Base-by-base conservation (phyloP, 768 basidiomycete species). In the Termitomyces sp. region DNA sequence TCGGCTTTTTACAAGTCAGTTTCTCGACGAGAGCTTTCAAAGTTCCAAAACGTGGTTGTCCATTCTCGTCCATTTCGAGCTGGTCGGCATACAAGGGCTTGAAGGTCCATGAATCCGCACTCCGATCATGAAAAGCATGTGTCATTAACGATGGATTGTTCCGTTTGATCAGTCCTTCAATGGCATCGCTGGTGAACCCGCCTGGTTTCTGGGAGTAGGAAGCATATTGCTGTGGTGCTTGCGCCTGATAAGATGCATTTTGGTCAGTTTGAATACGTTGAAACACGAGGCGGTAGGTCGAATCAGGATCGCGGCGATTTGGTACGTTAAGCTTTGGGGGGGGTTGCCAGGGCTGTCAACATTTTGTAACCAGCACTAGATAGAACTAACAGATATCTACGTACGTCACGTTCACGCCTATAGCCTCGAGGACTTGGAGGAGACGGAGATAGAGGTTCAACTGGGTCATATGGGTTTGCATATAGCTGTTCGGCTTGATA, bases 11-110 rank as follows among this genome's bases (percentile, higher is more conserved):
- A 15, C 78, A 74, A 1, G 86, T 84, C 43, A 94, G 70, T 45
- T 81, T 77, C 67, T 89, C 89, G 12, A 93, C 81, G 33, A 94
- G 73, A 5, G 88, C 91, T 6, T 74, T 72, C 23, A 93, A 67
- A 0, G 89, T 87, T 3, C 88, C 94, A 19, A 80, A 81, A 54
- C 79, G 79, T 51, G 93, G 79, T 37, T 75, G 70, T 1, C 90
- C 87, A 53, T 89, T 86, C 37, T 75, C 71, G 54, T 86, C 84
- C 38, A 85, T 66, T 26, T 83, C 78, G 38, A 94, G 75, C 60
- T 91, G 81, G 48, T 85, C 79, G 5, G 78, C 73, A 65, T 84
- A 81, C 51, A 75, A 73, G 6, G 83, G 79, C 23, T 77, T 80
- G 28, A 91, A 75, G 66, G 82, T 89, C 78, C 82, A 81, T 1